Evolutionary conservation across 768 basidiomycete species (phyloP), one percentile per base, ranked within the genome.

Genomic region (Dentipellis sp.): DNA sequence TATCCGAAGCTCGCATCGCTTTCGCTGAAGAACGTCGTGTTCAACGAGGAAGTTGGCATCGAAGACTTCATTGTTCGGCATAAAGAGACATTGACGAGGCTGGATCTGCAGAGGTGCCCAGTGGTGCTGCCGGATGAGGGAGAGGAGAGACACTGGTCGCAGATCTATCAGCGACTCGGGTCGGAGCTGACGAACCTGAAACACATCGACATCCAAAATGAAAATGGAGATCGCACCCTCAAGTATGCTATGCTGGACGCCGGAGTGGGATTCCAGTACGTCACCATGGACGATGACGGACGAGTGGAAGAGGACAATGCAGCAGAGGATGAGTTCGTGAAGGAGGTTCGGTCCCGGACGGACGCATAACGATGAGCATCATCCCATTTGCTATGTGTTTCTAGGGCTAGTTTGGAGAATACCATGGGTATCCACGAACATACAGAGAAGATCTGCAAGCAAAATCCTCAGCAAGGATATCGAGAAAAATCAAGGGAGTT

Each of bases 61-160:
- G 52, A 53, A 39, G 52, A 53, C 40, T 53, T 53, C 52, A 53
- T 53, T n/a, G 16, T 53, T 14, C 52, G 52, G 10, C 52, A 53
- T 14, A 45, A 35, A 12, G 37, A 11, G 19, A 42, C 39, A 4
- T 29, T 53, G 16, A 23, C 17, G n/a, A 40, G 19, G 10, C 39
- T 53, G 34, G 8, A 21, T 3, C 23, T 53, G 14, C 22, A 53
- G 16, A 17, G 14, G 7, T 53, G 52, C 40, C 10, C 11, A 7
- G n/a, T 42, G 10, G 29, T 36, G 19, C 12, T 53, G 21, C n/a
- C 17, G 9, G 50, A 52, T 14, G 50, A 38, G 1, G 52, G 21
- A 21, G 52, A 53, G n/a, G n/a, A 11, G 50, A 35, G 50, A 16
- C 42, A 19, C n/a, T 45, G 42, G 42, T 45, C 42, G 42, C 12